These are phyloP conservation scores for Arachnomyces sp. DNA, from an alignment of 2,329 filamentous ascomycete species.

Conservation along the genomic window DNA sequence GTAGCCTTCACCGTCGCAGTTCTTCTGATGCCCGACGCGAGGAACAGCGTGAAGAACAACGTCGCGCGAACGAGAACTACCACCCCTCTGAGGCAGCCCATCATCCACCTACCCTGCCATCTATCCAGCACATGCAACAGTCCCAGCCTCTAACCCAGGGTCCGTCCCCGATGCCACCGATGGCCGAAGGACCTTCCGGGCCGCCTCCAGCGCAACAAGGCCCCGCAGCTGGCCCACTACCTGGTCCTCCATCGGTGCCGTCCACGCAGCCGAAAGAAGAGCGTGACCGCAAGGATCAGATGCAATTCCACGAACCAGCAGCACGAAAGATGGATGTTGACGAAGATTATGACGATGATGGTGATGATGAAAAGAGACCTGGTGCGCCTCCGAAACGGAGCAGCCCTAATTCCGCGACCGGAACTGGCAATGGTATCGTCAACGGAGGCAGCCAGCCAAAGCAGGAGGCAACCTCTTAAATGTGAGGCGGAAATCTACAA, in stretches of 20 bases:
- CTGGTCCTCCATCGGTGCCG: conserved; percentile 34
- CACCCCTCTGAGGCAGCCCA: conserved; percentile 90
- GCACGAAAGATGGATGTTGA: conserved; percentile 95
- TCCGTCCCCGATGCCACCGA: conserved; percentile 48
- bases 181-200: conserved; percentile 34
- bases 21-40: conserved; percentile 63
- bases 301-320: conserved; percentile 65
- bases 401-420: conserved; percentile 6
- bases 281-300: conserved; percentile 36
- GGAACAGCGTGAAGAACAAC: conserved; percentile 61
- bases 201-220: not conserved
- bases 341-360: conserved; percentile 93
- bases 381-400: conserved; percentile 25
- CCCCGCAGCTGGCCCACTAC: conserved; percentile 30
- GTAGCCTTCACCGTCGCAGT: conserved; percentile 63
- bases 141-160: conserved; percentile 34
- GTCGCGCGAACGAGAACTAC: conserved; percentile 68
- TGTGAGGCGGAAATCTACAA: too few relatives aligned
- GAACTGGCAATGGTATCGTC: not conserved
- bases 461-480: not conserved
- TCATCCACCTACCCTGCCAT: conserved; percentile 59
- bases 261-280: conserved; percentile 54
- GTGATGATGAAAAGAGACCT: conserved; percentile 65
- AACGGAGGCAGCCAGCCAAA: conserved; percentile 7
- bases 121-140: conserved; percentile 37